Evolutionary conservation across 1,139 yeast species (phyloP), one percentile per base, ranked within the genome.

Genomic region (Chernovozyma aurita): DNA sequence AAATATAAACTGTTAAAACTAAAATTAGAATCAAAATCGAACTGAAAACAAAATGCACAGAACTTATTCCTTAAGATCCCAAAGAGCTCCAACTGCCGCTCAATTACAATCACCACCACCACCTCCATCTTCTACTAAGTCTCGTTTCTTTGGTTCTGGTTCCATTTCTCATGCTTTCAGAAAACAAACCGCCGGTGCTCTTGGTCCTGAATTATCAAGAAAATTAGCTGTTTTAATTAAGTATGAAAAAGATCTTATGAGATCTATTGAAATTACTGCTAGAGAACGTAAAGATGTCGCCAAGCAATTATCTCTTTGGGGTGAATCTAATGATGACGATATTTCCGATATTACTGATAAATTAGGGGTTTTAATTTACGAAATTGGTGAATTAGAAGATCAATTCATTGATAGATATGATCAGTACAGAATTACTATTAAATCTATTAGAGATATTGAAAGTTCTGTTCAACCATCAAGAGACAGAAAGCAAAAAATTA

Each of bases 381-480:
- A 85, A 63, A 68, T 85, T 57, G 95, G 92, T 65, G 94, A 84
- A 64, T 72, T 84, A 56, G 95, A 85, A 65, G 94, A 84, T 64
- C 90, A 82, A 61, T 85, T 80, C 68, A 84, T 85, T 53, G 92
- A 82, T 68, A 80, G 83, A 64, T 82, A 85, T 60, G 95, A 85
- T 56, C 92, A 83, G 63, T 83, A 84, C 70, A 78, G 95, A 70
- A 76, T 84, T 55, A 83, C 92, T 39, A 65, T 85, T 59, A 85
- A 85, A 65, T 73, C 85, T 30, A 78, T 85, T 54, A 75, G 94
- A 66, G 85, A 85, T 65, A 84, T 85, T 50, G 95, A 85, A 66
- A 85, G 85, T 39, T 81, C 90, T 33, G 92, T 85, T 43, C 92
- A 84, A 63, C 95, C 95, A 38, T 80, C 90, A 34, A 74, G 94